phyloP scores from a whole-genome alignment of 2,329 filamentous ascomycete genomes.

The Teratosphaeria epicoccoides region DNA sequence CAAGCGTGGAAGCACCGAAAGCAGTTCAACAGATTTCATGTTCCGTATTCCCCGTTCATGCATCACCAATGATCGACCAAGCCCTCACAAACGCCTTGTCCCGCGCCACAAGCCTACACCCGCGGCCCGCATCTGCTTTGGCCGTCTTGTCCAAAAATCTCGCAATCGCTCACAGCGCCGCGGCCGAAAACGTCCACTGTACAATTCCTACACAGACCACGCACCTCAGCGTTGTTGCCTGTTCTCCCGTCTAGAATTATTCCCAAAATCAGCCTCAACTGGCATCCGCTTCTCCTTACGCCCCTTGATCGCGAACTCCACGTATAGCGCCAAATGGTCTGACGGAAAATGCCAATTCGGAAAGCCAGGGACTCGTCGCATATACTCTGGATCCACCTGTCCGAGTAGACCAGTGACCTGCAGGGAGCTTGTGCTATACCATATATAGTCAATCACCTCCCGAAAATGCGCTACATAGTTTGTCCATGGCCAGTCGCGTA shows the following conservation, averaged over 20 bases:
- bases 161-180: neutral
- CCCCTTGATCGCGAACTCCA: slow-evolving; percentile 79
- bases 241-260: neutral
- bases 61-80: neutral
- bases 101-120: neutral
- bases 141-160: neutral
- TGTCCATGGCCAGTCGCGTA: slow-evolving; percentile 82
- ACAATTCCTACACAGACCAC: neutral
- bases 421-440: slow-evolving; percentile 86
- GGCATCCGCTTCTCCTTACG: slow-evolving; percentile 53
- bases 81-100: neutral
- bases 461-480: slow-evolving; percentile 94
- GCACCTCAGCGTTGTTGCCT: neutral
- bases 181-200: neutral
- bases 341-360: slow-evolving; percentile 91
- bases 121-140: neutral
- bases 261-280: slow-evolving; percentile 27
- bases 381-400: slow-evolving; percentile 73
- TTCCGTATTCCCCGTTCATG: neutral
- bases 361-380: slow-evolving; percentile 79
- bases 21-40: neutral
- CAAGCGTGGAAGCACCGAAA: neutral
- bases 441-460: slow-evolving; percentile 92
- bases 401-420: slow-evolving; percentile 77
- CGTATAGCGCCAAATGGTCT: slow-evolving; percentile 82